Base-by-base conservation (phyloP, 176 grass and related monocot genomes). In the Triticum aestivum region DNA sequence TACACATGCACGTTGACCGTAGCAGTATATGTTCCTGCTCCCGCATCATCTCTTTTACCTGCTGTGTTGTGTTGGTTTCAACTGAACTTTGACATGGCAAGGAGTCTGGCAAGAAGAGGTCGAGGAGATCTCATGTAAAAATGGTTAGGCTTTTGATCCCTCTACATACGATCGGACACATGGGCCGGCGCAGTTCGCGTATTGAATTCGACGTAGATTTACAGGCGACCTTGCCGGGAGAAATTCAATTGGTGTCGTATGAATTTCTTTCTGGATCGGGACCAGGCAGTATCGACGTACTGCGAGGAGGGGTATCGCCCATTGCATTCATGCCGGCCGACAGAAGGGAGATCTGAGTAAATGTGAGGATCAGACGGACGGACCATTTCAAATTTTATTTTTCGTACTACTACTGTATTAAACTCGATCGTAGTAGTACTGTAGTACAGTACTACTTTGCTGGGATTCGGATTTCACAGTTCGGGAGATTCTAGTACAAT, bases 131-230 rank as follows among this genome's bases (percentile, higher is more conserved):
- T 64, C 23, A 18, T 6, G 78, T 58, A 58, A 58, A 47, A 33
- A 63, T 21, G 8, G 44, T 80, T 79, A 37, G 26, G 24, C 42
- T 58, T 67, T 87, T 13, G 67, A 69, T 65, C 67, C 85, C 75
- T 76, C 68, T 69, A 3, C 37, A 5, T 49, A 54, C 2, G 51
- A 41, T 83, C 39, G 0, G 29, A 32, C 44, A 51, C 79, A 80
- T 87, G 89, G 80, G 89, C 38, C 3, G 34, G 20, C 8, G 83
- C 62, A 81, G 85, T 39, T 80, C 63, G 77, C 6, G 37, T 39
- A 73, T 85, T 91, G 75, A 88, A 91, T 88, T 84, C 23, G 58
- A 73, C 69, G 49, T 63, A 30, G 81, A 69, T 84, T 44, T 49
- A 84, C 85, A 68, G 75, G 3, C 8, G 80, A 74, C n/a, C 49